Evolutionary conservation across 805 yeast species (phyloP).

Genomic region (Barnettozyma siamensis): DNA sequence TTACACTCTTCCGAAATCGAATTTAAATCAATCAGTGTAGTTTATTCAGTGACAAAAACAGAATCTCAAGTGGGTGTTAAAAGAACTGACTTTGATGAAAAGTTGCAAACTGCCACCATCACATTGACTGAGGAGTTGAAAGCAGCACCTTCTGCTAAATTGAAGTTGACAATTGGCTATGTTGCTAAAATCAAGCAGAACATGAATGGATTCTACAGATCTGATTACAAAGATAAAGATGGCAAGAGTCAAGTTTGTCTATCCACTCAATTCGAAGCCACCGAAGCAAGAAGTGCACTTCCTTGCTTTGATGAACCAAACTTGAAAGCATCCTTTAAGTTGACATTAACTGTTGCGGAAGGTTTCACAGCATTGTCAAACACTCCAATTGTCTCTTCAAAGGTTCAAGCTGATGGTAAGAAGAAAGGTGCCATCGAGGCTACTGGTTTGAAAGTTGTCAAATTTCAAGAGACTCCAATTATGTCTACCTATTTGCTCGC

Average conservation of each 20-base stretch:
- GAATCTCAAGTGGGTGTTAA: slow-evolving; percentile 17
- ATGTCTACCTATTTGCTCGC: slow-evolving; percentile 83
- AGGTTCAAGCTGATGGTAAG: slow-evolving; percentile 35
- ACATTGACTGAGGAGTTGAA: slow-evolving; percentile 40
- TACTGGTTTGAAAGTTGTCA: slow-evolving; percentile 22
- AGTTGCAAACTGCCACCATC: slow-evolving; percentile 58
- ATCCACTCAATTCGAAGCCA: slow-evolving; percentile 81
- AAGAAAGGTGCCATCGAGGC: slow-evolving; percentile 42
- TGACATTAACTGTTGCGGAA: slow-evolving; percentile 52
- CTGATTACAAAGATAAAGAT: slow-evolving; percentile 50
- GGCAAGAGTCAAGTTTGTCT: slow-evolving; percentile 67
- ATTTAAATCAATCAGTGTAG: slow-evolving; percentile 38
- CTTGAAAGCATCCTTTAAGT: slow-evolving; percentile 65
- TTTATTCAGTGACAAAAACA: slow-evolving; percentile 31
- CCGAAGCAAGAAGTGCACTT: slow-evolving; percentile 78
- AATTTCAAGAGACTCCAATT: slow-evolving; percentile 67
- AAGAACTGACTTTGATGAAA: slow-evolving; percentile 39
- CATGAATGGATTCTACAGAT: slow-evolving; percentile 78
- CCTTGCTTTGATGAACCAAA: slow-evolving; percentile 86
- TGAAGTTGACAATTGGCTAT: slow-evolving; percentile 43
- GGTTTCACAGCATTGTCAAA: slow-evolving; percentile 57
- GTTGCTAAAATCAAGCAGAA: slow-evolving; percentile 60
- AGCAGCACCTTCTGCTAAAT: slow-evolving; percentile 31
- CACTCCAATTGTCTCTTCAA: slow-evolving; percentile 55
- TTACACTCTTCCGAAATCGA: slow-evolving; percentile 61